phyloP scores from a whole-genome alignment of 2,329 filamentous ascomycete genomes.

The Fusarium veterinarium region DNA sequence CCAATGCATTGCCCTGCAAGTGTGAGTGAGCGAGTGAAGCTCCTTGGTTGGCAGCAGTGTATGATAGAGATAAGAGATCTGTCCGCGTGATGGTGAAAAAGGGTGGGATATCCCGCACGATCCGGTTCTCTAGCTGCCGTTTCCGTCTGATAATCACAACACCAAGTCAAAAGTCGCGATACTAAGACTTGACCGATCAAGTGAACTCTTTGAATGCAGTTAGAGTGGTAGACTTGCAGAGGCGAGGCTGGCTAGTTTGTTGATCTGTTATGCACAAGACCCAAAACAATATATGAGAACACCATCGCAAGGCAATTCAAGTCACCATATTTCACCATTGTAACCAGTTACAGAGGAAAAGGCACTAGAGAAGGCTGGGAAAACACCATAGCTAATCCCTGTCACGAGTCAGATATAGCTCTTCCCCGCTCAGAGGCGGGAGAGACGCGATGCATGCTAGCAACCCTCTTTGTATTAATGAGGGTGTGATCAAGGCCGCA shows the following conservation, averaged over 20 bases:
- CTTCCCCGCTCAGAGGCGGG: slow-evolving; percentile 16
- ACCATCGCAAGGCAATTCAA: not conserved
- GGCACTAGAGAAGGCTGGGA: not conserved
- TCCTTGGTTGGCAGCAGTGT: not conserved
- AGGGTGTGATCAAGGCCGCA: slow-evolving; percentile 25
- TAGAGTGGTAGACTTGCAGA: not conserved
- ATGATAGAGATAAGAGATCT: slow-evolving; percentile 34
- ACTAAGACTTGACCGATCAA: not conserved
- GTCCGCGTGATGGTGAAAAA: slow-evolving; percentile 31
- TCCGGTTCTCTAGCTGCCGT: slow-evolving; percentile 22
- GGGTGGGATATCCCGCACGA: slow-evolving; percentile 26
- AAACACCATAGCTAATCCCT: not conserved
- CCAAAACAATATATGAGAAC: not conserved
- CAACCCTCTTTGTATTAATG: not conserved
- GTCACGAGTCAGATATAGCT: slow-evolving; percentile 10
- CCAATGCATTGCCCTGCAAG: slow-evolving; percentile 1
- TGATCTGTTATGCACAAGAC: slow-evolving; percentile 2
- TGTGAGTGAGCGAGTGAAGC: not conserved
- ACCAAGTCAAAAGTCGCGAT: slow-evolving; percentile 25
- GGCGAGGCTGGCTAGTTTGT: not conserved
- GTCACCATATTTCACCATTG: not conserved
- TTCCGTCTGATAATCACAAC: slow-evolving; percentile 27
- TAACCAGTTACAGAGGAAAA: not conserved
- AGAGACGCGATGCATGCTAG: slow-evolving; percentile 5
- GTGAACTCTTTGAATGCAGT: not conserved